Conservation (phyloP, 441 rosid genomes). For the Croton laevigatus region DNA sequence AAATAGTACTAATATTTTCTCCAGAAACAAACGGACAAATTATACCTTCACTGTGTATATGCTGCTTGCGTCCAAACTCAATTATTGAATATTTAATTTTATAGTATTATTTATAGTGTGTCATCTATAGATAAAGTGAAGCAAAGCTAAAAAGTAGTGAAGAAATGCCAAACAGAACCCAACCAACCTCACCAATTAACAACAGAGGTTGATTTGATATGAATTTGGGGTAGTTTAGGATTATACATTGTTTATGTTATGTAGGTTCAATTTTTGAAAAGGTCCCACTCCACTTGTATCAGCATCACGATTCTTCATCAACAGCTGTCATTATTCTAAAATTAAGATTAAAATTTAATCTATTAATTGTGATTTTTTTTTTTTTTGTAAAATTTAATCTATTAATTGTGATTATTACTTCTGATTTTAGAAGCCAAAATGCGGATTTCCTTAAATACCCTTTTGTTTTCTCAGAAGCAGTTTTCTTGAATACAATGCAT, state of each 20-base stretch:
- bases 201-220: too few species aligned
- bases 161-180: not conserved
- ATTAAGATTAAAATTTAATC: not conserved
- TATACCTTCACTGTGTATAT: not conserved
- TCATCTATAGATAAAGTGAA: not conserved
- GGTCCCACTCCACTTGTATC: not conserved
- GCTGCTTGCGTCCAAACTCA: not conserved
- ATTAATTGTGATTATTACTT: too few species aligned
- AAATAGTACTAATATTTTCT: constrained; percentile 15
- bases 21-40: constrained; percentile 23
- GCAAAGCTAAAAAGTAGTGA: not conserved
- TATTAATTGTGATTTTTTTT: not conserved
- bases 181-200: not conserved
- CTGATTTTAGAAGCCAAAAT: too few species aligned
- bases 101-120: not conserved
- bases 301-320: not conserved
- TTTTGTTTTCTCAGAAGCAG: too few species aligned
- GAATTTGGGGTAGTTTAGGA: not conserved
- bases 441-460: too few species aligned
- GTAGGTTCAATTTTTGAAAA: not conserved
- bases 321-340: not conserved
- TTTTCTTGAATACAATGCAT: too few species aligned
- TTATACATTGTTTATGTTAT: not conserved
- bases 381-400: too few species aligned
- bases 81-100: not conserved